A percentile compares a stretch with the other conserved stretches of the same genome.
These are phyloP conservation scores for Diacronema lutheri DNA, from an alignment of 78 protist species.

Conservation along the genomic window DNA sequence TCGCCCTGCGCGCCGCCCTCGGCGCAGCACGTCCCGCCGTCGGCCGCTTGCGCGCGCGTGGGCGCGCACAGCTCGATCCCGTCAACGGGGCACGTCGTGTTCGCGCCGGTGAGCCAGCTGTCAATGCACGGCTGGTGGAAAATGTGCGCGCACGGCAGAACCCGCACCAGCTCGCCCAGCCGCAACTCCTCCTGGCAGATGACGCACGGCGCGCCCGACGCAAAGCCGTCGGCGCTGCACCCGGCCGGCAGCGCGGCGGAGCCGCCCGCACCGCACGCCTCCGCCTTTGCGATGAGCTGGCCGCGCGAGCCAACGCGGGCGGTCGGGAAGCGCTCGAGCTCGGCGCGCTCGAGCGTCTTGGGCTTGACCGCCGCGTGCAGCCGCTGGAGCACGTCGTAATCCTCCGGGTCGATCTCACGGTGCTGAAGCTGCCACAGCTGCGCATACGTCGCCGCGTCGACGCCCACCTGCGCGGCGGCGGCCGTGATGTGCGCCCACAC, in stretches of 20 bases:
- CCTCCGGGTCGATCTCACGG: conserved; percentile 13
- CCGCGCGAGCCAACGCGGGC: too few species aligned
- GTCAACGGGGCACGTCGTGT: not conserved
- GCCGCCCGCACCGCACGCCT: too few species aligned
- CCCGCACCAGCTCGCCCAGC: not conserved
- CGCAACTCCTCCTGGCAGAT: not conserved
- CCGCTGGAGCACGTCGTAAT: not conserved
- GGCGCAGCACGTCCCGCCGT: too few species aligned
- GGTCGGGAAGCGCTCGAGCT: not conserved
- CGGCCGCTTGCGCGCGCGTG: too few species aligned
- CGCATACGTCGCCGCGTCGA: too few species aligned
- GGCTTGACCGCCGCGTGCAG: not conserved
- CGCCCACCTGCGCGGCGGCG: too few species aligned
- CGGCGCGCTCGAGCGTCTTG: not conserved
- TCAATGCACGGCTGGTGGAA: conserved; percentile 7
- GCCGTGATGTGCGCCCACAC: too few species aligned
- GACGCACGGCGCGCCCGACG: not conserved
- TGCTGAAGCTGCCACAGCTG: not conserved
- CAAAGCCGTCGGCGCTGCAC: too few species aligned
- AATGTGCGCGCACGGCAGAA: not conserved
- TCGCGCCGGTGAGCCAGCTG: not conserved
- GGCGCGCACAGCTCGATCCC: not conserved
- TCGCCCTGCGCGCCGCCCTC: too few species aligned
- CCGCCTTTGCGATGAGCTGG: too few species aligned
- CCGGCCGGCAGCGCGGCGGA: too few species aligned